phyloP scores from a whole-genome alignment of 345 rosid species.

The Erysimum cheiranthoides region DNA sequence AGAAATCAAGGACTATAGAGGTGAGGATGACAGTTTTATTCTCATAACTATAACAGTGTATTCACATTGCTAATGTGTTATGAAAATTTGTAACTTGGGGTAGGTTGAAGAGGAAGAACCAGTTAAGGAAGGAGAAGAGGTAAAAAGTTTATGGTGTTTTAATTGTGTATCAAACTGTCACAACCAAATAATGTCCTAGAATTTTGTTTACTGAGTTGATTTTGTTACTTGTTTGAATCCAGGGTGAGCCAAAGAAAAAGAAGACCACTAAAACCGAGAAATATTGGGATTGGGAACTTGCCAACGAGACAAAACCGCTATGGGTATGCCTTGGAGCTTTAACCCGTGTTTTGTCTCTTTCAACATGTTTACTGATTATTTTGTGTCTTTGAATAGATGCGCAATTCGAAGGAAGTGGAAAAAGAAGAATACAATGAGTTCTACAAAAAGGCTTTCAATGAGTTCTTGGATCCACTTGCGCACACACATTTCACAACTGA shows the following conservation, averaged over 20 bases:
- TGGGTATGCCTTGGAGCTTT: constrained; percentile 67
- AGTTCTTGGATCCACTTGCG: constrained; percentile 91
- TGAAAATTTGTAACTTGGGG: constrained; percentile 22
- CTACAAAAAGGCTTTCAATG: constrained; percentile 91
- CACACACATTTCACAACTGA: constrained; percentile 91
- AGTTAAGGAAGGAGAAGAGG: constrained; percentile 91
- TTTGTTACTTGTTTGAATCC: constrained; percentile 34
- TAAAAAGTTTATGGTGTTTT: constrained; percentile 25
- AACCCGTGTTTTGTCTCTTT: not conserved
- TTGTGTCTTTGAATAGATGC: constrained; percentile 61
- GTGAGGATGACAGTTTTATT: constrained; percentile 45
- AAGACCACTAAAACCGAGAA: constrained; percentile 91
- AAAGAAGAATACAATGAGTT: constrained; percentile 88
- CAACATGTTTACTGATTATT: constrained; percentile 11
- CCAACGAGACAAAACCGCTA: constrained; percentile 92
- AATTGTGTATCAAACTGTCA: not conserved
- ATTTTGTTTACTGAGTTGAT: constrained; percentile 19
- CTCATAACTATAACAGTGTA: not conserved
- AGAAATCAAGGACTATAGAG: constrained; percentile 92
- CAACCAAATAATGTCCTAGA: not conserved
- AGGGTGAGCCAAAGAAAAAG: constrained; percentile 85
- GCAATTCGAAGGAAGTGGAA: constrained; percentile 77
- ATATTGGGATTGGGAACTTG: constrained; percentile 98
- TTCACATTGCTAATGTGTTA: not conserved
- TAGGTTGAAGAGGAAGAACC: constrained; percentile 96